Evolutionary conservation across 768 basidiomycete genomes (phyloP), one percentile per base, ranked within the genome.

Genomic region (Russula dissimulans): DNA sequence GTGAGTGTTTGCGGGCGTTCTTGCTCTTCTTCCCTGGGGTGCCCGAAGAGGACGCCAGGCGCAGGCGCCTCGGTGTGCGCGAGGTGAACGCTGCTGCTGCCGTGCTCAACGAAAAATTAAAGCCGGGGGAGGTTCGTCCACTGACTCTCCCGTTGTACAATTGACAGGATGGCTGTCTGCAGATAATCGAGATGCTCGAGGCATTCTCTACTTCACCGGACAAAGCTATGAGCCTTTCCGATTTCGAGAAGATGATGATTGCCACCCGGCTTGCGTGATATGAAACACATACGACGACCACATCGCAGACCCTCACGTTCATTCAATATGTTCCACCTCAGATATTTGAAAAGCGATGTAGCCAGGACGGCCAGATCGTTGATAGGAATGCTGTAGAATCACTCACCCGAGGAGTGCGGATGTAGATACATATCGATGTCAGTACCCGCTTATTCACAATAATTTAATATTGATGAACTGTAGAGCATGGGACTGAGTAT

Each of bases 141-240:
- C 39, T 44, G 36, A 39, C 26, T 55, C 15, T 57, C 12, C n/a
- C 10, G 7, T 14, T 10, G 42, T 55, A 8, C 26, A 7, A 47
- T 29, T 26, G n/a, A 32, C 7, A 22, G 10, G 38, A 18, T 56
- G 45, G 32, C 11, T 41, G 39, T 48, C n/a, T 12, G 56, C 32
- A 91, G 90, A 84, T 89, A 66, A 66, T 85, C 3, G 88, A 91
- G 59, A 92, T 91, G 89, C 74, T 93, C 1, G 78, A 81, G n/a
- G 77, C 78, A 54, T 92, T 89, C 68, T 88, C 90, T 1, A 82
- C 79, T 0, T 79, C 82, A 0, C 73, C 79, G 0, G 89, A 91
- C 70, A 84, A 83, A 68, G 79, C 86, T 3, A 78, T 92, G 75
- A 72, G 71, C 57, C 75, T 91, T 38, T 70, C 74, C 14, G 88